Evolutionary conservation across 805 yeast genomes (phyloP), one percentile per base, ranked within the genome.

Genomic region (Candida berthetii): DNA sequence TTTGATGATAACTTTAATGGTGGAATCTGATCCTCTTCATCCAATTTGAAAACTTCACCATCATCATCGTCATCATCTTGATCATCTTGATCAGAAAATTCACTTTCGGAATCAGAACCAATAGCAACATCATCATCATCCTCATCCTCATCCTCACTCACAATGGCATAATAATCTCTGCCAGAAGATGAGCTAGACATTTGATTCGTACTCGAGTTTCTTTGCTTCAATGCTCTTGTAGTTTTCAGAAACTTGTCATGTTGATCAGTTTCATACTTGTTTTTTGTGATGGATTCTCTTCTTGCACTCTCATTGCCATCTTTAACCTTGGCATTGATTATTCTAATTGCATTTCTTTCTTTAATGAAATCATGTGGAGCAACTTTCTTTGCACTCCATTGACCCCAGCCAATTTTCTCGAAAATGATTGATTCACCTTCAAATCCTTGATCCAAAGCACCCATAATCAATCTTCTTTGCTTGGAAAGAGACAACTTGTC

Each of bases 361-460:
- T 50, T 50, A n/a, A 46, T 47, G 42, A 68, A 69, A 18, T 56
- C 42, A 39, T 59, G 58, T 9, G 61, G 44, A n/a, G 61, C 58
- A 16, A 65, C 77, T 38, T 68, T 65, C 52, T 80, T 73, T 3
- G 90, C 95, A 19, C 85, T 85, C 98, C 98, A 90, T 60, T 90
- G 95, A 45, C 98, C 98, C 98, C 98, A 90, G 18, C 97, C 96
- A 27, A 90, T 88, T 64, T 90, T 90, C 55, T 88, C 95, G 64
- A 90, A 90, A 14, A 83, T 76, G 35, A 85, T 81, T 6, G 65
- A 58, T 36, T 66, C 56, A 7, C 59, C 59, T 43, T 74, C 72
- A 42, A 77, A 81, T 9, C 85, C 84, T 48, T 77, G 74, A 52
- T 88, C 96, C 64, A 90, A 74, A 32, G 90, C 93, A 13, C 89